Conservation (phyloP, 495 filamentous ascomycete genomes). For the Penicillium fimorum region DNA sequence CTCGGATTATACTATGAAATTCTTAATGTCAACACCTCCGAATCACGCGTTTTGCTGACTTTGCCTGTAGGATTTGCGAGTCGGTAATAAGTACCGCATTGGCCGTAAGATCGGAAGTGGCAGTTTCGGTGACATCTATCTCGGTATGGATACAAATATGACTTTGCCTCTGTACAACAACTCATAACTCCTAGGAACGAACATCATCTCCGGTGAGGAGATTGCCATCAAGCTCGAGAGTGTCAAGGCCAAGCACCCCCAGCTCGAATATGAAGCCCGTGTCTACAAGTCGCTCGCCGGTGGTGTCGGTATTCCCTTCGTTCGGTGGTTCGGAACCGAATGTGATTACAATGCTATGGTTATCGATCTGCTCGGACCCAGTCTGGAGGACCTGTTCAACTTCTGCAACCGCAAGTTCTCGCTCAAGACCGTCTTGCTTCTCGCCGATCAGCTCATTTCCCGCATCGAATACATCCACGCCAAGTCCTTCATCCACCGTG, state of each 20-base stretch:
- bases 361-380: slow-evolving; percentile 94
- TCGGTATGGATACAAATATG: slow-evolving; percentile 55
- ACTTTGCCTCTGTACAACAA: background rate
- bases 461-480: slow-evolving; percentile 99
- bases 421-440: slow-evolving; percentile 96
- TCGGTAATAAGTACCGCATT: slow-evolving; percentile 99
- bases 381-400: slow-evolving; percentile 99
- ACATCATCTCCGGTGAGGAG: slow-evolving; percentile 99
- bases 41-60: slow-evolving; percentile 17
- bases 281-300: slow-evolving; percentile 99
- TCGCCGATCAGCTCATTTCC: slow-evolving; percentile 98
- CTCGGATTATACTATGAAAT: background rate
- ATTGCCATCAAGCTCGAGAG: slow-evolving; percentile 99
- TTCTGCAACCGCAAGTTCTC: slow-evolving; percentile 99
- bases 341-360: slow-evolving; percentile 99
- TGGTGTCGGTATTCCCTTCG: slow-evolving; percentile 98
- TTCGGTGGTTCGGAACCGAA: slow-evolving; percentile 99
- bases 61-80: slow-evolving; percentile 80
- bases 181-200: slow-evolving; percentile 63
- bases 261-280: slow-evolving; percentile 98
- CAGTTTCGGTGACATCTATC: slow-evolving; percentile 98
- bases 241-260: slow-evolving; percentile 99
- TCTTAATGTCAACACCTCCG: background rate
- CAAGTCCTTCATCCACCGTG: slow-evolving; percentile 99
- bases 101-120: slow-evolving; percentile 99